Base-by-base conservation (phyloP, 1,284 basidiomycete genomes). In the Sanguinoderma infundibulare region DNA sequence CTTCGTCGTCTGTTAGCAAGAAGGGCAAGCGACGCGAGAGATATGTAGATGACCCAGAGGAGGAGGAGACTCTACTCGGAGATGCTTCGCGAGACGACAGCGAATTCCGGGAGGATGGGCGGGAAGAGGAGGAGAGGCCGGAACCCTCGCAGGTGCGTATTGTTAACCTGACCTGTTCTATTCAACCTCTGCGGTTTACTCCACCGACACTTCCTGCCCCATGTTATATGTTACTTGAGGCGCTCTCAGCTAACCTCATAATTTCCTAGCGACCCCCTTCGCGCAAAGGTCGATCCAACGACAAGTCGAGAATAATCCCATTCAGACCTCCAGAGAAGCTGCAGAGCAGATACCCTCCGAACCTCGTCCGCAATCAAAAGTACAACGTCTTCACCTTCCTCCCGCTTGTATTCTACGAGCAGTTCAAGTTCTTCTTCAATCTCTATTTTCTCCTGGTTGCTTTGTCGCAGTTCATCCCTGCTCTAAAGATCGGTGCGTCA, bases 341-440 rank as follows among this genome's bases (percentile, higher is more conserved):
- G 17, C 89, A 88, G 69, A 82, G 79, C 35, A 80, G 79, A 63
- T 94, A 85, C 65, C 86, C 87, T 60, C 85, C 95, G 32, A 99
- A 99, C 75, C 89, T 92, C 35, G 92, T 98, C 44, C 90, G 94
- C 68, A 99, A 99, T 72, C 97, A 98, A 76, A 99, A 99, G 79
- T 99, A 99, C 83, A 98, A 95, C 73, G 78, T 94, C 54, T 83
- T 95, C 77, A 95, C 94, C 9, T 99, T 99, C 80, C 83, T 99
- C 4, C 97, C 97, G 0, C 85, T 98, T 64, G 96, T 99, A 46
- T 89, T 99, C 74, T 99, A 98, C 77, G 96, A 98, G 76, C 98
- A 99, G 77, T 99, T 99, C 91, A 99, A 98, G 78, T 98, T 98
- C 83, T 99, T 99, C 83, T 99, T 98, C 89, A 99, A 99, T 75